phyloP scores from a whole-genome alignment of 176 grass and related monocot species.

The Puccinellia tenuiflora region DNA sequence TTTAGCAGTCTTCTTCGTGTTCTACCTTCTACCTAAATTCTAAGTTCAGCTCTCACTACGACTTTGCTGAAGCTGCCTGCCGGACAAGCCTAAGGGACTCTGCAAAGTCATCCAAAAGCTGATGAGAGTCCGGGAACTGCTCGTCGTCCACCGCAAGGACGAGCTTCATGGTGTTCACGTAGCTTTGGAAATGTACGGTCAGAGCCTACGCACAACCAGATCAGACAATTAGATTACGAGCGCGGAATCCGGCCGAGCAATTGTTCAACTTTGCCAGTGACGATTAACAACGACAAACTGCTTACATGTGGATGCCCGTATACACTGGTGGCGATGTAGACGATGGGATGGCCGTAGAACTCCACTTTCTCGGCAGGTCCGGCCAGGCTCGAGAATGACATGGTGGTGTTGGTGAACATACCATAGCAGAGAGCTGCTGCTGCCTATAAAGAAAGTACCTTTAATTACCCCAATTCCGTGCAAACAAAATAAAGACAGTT shows the following conservation, averaged over 20 bases:
- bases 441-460: slow-evolving; percentile 21
- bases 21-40: neutral
- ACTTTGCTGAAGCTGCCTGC: slow-evolving; percentile 36
- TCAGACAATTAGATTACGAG: neutral
- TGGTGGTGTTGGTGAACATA: slow-evolving; percentile 63
- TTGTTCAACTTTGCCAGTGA: neutral
- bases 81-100: slow-evolving; percentile 63
- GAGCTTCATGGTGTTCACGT: slow-evolving; percentile 62
- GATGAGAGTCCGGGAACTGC: slow-evolving; percentile 50
- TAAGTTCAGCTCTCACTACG: neutral
- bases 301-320: slow-evolving; percentile 89
- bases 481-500: neutral
- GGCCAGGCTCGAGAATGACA: slow-evolving; percentile 82
- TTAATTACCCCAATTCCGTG: neutral
- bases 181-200: slow-evolving; percentile 84
- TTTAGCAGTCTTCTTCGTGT: neutral
- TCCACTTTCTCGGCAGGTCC: slow-evolving; percentile 64
- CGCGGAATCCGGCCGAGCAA: neutral
- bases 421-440: slow-evolving; percentile 50
- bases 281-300: neutral
- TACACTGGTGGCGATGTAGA: slow-evolving; percentile 76
- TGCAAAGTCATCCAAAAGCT: slow-evolving; percentile 56
- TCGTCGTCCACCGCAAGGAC: slow-evolving; percentile 73
- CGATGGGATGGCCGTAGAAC: slow-evolving; percentile 69
- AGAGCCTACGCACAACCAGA: slow-evolving; percentile 54